A percentile compares a stretch with the other conserved stretches of the same genome.
Conservation (phyloP, 805 yeast species). For the Metschnikowia santaceciliae region DNA sequence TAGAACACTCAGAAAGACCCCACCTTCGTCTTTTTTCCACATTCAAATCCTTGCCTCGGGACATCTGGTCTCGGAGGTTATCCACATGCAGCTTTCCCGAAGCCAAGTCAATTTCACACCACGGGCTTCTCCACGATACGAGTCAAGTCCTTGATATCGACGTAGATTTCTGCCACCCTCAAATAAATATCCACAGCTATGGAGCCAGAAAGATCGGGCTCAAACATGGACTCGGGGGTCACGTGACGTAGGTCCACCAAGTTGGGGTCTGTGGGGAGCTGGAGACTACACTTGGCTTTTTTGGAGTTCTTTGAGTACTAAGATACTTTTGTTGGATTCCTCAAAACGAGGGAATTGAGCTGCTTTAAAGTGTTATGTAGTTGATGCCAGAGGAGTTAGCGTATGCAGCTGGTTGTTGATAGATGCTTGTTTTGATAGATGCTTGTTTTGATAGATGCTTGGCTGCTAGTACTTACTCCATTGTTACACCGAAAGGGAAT, state of each 20-base stretch:
- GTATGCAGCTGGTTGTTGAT: too few relatives aligned
- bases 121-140: conserved; percentile 53
- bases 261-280: conserved; percentile 51
- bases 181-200: conserved; percentile 56
- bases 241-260: conserved; percentile 57
- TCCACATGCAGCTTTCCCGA: conserved; percentile 55
- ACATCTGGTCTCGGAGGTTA: conserved; percentile 51
- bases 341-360: too few relatives aligned
- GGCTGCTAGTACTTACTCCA: too few relatives aligned
- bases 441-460: too few relatives aligned
- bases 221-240: conserved; percentile 32
- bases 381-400: too few relatives aligned
- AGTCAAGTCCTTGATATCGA: conserved; percentile 53
- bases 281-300: conserved; percentile 23
- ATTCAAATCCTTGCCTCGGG: conserved; percentile 18
- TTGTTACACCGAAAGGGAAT: too few relatives aligned
- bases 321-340: too few relatives aligned
- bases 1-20: conserved; percentile 21
- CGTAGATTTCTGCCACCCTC: conserved; percentile 57
- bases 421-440: too few relatives aligned
- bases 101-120: conserved; percentile 49
- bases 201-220: conserved; percentile 45
- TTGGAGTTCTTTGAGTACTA: conserved; percentile 18
- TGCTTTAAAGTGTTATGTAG: too few relatives aligned
- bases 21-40: conserved; percentile 6